Conservation (phyloP, 225 moss, liverwort and hornwort genomes). For the Pseudisothecium myosuroides region DNA sequence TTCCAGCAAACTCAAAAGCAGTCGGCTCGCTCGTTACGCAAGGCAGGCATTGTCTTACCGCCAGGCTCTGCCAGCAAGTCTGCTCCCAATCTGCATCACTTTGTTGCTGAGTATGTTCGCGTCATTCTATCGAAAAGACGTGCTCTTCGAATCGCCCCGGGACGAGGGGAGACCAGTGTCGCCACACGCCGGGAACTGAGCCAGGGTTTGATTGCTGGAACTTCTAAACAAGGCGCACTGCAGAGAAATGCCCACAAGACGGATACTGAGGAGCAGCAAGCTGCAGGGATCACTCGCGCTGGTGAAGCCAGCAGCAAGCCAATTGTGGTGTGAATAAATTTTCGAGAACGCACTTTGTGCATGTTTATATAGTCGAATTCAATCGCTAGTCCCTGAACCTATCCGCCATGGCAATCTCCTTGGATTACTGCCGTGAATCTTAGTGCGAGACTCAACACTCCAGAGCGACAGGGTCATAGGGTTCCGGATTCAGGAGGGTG, state of each 20-base stretch:
- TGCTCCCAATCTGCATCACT: conserved; percentile 70
- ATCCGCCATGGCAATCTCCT: not conserved
- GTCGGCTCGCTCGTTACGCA: conserved; percentile 69
- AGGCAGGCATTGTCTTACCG: conserved; percentile 58
- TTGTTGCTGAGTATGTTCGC: conserved; percentile 72
- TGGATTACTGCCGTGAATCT: not conserved
- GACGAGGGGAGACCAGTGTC: conserved; percentile 1
- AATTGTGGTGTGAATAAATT: not conserved
- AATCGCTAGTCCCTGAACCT: not conserved
- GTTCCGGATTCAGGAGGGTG: not conserved
- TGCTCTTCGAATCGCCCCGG: conserved; percentile 1
- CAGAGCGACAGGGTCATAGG: not conserved
- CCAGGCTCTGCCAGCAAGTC: conserved; percentile 43
- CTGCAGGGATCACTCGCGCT: not conserved
- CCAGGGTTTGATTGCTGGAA: conserved; percentile 34
- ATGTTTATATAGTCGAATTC: not conserved
- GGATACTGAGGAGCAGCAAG: not conserved
- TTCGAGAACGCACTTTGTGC: not conserved
- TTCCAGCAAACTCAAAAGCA: conserved; percentile 76
- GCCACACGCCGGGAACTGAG: not conserved
- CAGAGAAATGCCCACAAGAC: conserved; percentile 10
- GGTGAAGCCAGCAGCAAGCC: conserved; percentile 15
- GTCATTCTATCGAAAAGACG: conserved; percentile 65
- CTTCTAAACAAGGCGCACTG: conserved; percentile 52
- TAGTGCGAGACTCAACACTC: not conserved